A percentile compares a stretch with the other conserved stretches of the same genome.
These are phyloP conservation scores for Phaffia australis DNA, from an alignment of 768 basidiomycete genomes.

Conservation along the genomic window DNA sequence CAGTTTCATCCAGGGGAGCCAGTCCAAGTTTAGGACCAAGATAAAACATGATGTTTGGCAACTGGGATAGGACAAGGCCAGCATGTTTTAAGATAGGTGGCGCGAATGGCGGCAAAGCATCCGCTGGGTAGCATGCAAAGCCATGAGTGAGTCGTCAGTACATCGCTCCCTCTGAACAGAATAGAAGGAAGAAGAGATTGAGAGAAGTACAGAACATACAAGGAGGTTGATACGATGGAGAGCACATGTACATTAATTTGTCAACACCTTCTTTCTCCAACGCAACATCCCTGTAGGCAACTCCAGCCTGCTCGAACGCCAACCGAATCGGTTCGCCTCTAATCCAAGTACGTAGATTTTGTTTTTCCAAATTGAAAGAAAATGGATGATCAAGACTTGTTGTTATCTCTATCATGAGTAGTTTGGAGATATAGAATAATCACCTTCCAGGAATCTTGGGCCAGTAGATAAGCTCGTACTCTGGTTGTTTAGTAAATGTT, in stretches of 20 bases:
- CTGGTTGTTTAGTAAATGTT: too few relatives aligned
- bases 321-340: slow-evolving; percentile 41
- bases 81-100: slow-evolving; percentile 41
- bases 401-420: too few relatives aligned
- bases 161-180: background rate
- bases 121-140: background rate
- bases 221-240: background rate
- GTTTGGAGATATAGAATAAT: too few relatives aligned
- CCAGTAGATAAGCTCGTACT: too few relatives aligned
- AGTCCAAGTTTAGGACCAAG: slow-evolving; percentile 39
- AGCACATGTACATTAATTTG: background rate
- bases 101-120: slow-evolving; percentile 39
- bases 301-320: slow-evolving; percentile 39
- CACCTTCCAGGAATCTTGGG: too few relatives aligned
- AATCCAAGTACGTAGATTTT: too few relatives aligned
- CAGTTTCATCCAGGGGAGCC: slow-evolving; percentile 35
- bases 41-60: slow-evolving; percentile 40
- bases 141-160: background rate
- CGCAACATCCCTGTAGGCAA: slow-evolving; percentile 36
- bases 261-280: background rate
- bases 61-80: slow-evolving; percentile 37
- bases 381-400: too few relatives aligned
- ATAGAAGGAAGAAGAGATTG: background rate
- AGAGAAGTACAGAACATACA: background rate
- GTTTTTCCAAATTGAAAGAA: too few relatives aligned